These are phyloP conservation scores for Aspergillus affinis DNA, from an alignment of 495 filamentous ascomycete genomes.

Conservation along the genomic window DNA sequence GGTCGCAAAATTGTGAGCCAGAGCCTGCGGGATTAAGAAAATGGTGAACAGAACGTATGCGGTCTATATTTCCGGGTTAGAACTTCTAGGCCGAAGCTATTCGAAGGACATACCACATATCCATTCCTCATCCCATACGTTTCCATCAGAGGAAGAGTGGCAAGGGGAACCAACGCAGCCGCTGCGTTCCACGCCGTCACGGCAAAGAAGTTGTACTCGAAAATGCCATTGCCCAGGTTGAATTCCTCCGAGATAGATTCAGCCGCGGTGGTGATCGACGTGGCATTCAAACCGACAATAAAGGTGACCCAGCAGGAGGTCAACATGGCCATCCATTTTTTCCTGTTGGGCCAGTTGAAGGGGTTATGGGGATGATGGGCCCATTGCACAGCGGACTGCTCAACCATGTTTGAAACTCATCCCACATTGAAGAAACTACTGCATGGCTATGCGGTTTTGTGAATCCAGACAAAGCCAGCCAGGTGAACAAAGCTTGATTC, in stretches of 20 bases:
- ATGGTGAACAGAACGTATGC: conserved; percentile 16
- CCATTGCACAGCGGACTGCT: conserved; percentile 1
- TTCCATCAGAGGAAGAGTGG: conserved; percentile 15
- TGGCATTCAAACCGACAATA: conserved; percentile 15
- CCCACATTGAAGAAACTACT: not conserved
- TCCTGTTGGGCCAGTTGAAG: conserved; percentile 11
- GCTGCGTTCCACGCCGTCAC: conserved; percentile 17
- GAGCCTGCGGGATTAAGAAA: conserved; percentile 24
- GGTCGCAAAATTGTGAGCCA: conserved; percentile 24
- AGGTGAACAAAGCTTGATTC: too few relatives aligned
- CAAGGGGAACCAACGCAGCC: conserved; percentile 11
- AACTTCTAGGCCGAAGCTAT: not conserved
- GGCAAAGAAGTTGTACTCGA: conserved; percentile 17
- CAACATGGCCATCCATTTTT: conserved; percentile 15
- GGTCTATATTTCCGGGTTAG: not conserved
- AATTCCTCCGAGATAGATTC: conserved; percentile 13
- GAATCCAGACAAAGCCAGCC: not conserved
- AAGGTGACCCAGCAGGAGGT: conserved; percentile 16
- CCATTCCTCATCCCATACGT: conserved; percentile 13
- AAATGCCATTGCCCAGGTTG: conserved; percentile 6
- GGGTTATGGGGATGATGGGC: conserved; percentile 10
- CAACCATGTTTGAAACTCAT: not conserved
- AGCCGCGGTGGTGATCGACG: conserved; percentile 13
- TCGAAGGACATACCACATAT: conserved; percentile 6
- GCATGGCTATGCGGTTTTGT: not conserved